Evolutionary conservation across 805 yeast genomes (phyloP).

Genomic region (Candida stauntonica): DNA sequence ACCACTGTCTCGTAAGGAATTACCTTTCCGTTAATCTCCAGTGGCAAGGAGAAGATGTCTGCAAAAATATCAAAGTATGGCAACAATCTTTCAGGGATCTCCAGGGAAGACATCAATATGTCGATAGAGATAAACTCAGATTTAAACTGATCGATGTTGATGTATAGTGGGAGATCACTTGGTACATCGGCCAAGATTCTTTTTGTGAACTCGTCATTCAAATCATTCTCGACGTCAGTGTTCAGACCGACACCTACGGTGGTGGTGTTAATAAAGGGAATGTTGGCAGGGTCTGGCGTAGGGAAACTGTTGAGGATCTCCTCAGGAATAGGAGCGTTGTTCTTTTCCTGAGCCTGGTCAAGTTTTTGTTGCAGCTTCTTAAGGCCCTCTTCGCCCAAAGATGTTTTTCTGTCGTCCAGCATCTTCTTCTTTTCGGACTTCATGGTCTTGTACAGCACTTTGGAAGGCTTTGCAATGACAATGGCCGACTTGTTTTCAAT

Average conservation of each 20-base stretch:
- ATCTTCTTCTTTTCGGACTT: slow-evolving; percentile 49
- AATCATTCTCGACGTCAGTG: slow-evolving; percentile 30
- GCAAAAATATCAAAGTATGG: slow-evolving; percentile 63
- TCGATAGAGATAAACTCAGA: slow-evolving; percentile 76
- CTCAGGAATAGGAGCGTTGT: slow-evolving; percentile 76
- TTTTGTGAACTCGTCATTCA: slow-evolving; percentile 27
- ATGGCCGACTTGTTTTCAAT: slow-evolving; percentile 60
- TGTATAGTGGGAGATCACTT: slow-evolving; percentile 53
- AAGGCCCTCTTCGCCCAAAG: slow-evolving; percentile 60
- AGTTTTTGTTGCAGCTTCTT: slow-evolving; percentile 45
- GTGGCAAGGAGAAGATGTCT: slow-evolving; percentile 69
- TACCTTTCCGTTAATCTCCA: slow-evolving; percentile 54
- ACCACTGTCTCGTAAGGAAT: slow-evolving; percentile 76
- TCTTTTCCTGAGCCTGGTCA: slow-evolving; percentile 57
- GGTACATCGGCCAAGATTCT: slow-evolving; percentile 33
- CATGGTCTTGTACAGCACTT: slow-evolving; percentile 45
- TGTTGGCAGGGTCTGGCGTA: slow-evolving; percentile 70
- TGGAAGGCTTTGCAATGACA: slow-evolving; percentile 70
- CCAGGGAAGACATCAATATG: slow-evolving; percentile 52
- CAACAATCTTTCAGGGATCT: slow-evolving; percentile 46
- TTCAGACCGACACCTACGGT: slow-evolving; percentile 59
- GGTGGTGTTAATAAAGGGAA: slow-evolving; percentile 64
- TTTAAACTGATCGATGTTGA: slow-evolving; percentile 75
- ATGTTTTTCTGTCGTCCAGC: slow-evolving; percentile 42
- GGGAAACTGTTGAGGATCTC: slow-evolving; percentile 56